Percentiles rank a stretch among this genome's conserved stretches.
Evolutionary conservation across 345 rosid genomes (phyloP).

Genomic region (Diplotaxis tenuifolia): DNA sequence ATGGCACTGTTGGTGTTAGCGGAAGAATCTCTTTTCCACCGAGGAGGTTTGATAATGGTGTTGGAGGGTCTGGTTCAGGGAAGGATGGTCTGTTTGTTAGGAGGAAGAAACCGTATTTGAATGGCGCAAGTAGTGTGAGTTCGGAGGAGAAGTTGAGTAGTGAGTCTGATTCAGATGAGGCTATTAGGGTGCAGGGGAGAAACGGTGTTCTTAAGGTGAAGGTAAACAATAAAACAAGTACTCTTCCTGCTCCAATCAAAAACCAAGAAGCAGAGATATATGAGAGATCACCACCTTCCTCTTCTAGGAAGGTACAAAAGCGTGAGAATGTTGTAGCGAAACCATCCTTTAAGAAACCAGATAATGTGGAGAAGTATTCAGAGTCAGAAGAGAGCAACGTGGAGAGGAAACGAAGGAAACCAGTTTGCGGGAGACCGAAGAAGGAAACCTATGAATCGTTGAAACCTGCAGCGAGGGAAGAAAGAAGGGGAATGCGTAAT

Average conservation of each 20-base stretch:
- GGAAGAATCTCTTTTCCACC: constrained; percentile 41
- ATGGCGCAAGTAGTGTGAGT: constrained; percentile 37
- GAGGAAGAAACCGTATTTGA: constrained; percentile 44
- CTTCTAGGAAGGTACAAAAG: constrained; percentile 42
- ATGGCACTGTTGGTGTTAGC: constrained; percentile 41
- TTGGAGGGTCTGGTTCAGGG: constrained; percentile 56
- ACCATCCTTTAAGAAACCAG: constrained; percentile 39
- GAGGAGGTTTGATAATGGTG: constrained; percentile 42
- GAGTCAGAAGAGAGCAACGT: constrained; percentile 57
- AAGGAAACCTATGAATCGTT: constrained; percentile 40
- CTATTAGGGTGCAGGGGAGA: constrained; percentile 88
- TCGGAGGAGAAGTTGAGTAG: constrained; percentile 43
- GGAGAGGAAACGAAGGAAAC: constrained; percentile 44
- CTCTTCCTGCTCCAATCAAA: constrained; percentile 32
- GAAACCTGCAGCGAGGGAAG: constrained; percentile 40
- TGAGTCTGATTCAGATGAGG: constrained; percentile 53
- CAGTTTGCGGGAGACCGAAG: constrained; percentile 29
- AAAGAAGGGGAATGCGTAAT: constrained; percentile 67
- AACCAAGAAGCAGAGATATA: constrained; percentile 42
- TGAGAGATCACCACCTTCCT: constrained; percentile 39
- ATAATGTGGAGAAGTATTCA: constrained; percentile 40
- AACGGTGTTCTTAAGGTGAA: constrained; percentile 93
- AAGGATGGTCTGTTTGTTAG: constrained; percentile 47
- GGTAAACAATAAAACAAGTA: constrained; percentile 49
- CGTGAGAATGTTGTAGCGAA: constrained; percentile 35